A percentile compares a stretch with the other conserved stretches of the same genome.
phyloP scores from a whole-genome alignment of 805 yeast genomes.

The Clavispora carvajalis region DNA sequence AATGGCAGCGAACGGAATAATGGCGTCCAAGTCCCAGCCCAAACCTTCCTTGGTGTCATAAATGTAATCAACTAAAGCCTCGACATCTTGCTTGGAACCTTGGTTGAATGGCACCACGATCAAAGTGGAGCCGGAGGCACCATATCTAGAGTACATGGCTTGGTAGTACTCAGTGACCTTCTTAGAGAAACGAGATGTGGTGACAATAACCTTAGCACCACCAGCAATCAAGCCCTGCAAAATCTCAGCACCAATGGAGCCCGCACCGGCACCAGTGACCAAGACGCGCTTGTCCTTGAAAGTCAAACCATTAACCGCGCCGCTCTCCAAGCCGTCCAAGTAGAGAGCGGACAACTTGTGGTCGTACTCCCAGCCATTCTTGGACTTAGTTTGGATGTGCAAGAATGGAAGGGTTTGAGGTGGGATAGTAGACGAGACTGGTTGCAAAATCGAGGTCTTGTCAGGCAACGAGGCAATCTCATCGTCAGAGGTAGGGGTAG shows the following conservation, averaged over 20 bases:
- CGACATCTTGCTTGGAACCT: conserved; percentile 92
- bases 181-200: conserved; percentile 93
- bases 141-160: conserved; percentile 84
- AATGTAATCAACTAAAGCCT: conserved; percentile 77
- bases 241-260: conserved; percentile 97
- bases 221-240: conserved; percentile 93
- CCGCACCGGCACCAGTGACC: conserved; percentile 98
- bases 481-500: conserved; percentile 43
- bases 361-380: conserved; percentile 83
- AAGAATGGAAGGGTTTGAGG: conserved; percentile 90
- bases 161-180: conserved; percentile 95
- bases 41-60: conserved; percentile 88
- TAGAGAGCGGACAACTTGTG: conserved; percentile 68
- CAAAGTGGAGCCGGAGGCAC: conserved; percentile 87
- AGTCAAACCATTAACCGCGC: conserved; percentile 91
- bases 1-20: conserved; percentile 97
- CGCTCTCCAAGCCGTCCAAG: conserved; percentile 86
- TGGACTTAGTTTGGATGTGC: conserved; percentile 76
- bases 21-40: conserved; percentile 96
- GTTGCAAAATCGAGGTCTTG: conserved; percentile 60
- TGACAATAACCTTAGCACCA: conserved; percentile 96
- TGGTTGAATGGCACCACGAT: conserved; percentile 98
- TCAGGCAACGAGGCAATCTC: conserved; percentile 84
- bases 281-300: conserved; percentile 85
- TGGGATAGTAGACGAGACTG: conserved; percentile 70